These are phyloP conservation scores for Scleroderma citrinum DNA, from an alignment of 768 basidiomycete genomes.

Conservation along the genomic window DNA sequence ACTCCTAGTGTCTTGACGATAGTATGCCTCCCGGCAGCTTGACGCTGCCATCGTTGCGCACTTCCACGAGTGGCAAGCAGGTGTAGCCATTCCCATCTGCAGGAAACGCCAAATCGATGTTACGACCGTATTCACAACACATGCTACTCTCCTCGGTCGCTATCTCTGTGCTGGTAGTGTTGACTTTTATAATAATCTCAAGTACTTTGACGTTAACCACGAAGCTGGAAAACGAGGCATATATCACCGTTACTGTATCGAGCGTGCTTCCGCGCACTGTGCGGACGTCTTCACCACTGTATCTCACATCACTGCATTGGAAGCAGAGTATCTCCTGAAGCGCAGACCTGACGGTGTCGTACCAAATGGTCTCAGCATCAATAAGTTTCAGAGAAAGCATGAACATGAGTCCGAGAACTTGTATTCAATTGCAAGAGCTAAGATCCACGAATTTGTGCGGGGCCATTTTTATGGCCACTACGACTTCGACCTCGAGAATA, in stretches of 20 bases:
- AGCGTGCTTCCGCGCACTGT: slow-evolving; percentile 89
- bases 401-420: slow-evolving; percentile 98
- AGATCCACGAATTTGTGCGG: slow-evolving; percentile 96
- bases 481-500: slow-evolving; percentile 89
- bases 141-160: slow-evolving; percentile 95
- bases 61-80: slow-evolving; percentile 99
- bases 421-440: slow-evolving; percentile 89
- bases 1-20: too few species aligned
- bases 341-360: slow-evolving; percentile 96
- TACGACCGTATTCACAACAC: slow-evolving; percentile 97
- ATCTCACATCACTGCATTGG: slow-evolving; percentile 97
- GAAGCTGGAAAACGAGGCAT: slow-evolving; percentile 99
- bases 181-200: slow-evolving; percentile 99
- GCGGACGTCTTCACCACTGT: slow-evolving; percentile 98
- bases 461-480: slow-evolving; percentile 99
- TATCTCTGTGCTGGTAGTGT: slow-evolving; percentile 98
- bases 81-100: slow-evolving; percentile 90
- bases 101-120: slow-evolving; percentile 97
- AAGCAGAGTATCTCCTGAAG: slow-evolving; percentile 93
- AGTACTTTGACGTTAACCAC: slow-evolving; percentile 99
- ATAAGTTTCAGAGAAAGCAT: slow-evolving; percentile 99
- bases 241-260: slow-evolving; percentile 97
- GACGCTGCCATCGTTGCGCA: slow-evolving; percentile 89
- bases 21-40: slow-evolving; percentile 81
- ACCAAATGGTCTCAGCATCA: slow-evolving; percentile 96